A percentile compares a stretch with the other conserved stretches of the same genome.
Evolutionary conservation across 306 rosid species (phyloP).

Genomic region (Bauhinia variegata): DNA sequence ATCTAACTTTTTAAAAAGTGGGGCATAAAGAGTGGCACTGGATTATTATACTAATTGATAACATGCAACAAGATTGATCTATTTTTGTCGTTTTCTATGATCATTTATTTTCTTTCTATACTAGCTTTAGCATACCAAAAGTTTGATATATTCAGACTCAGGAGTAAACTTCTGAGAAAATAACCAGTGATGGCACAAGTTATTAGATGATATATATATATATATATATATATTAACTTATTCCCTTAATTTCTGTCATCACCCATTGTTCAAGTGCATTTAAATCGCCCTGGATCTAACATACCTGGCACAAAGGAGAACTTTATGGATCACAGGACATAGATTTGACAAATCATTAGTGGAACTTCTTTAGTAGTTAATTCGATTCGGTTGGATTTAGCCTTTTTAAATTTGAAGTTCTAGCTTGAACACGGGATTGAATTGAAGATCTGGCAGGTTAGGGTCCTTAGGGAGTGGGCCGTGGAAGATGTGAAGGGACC

Average conservation of each 20-base stretch:
- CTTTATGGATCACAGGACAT: neutral
- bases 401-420: neutral
- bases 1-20: neutral
- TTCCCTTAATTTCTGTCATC: too few relatives aligned
- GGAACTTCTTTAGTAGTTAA: neutral
- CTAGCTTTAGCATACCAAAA: too few relatives aligned
- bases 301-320: neutral
- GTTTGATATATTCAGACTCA: too few relatives aligned
- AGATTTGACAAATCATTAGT: neutral
- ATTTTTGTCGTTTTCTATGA: too few relatives aligned
- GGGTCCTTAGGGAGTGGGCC: neutral
- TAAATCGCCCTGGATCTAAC: neutral
- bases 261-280: too few relatives aligned
- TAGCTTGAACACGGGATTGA: conserved; percentile 4
- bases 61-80: neutral
- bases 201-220: too few relatives aligned
- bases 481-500: neutral
- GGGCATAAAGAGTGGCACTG: neutral
- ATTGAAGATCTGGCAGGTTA: neutral
- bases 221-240: too few relatives aligned
- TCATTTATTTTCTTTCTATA: too few relatives aligned
- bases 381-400: neutral
- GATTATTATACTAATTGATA: neutral
- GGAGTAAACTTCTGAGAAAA: too few relatives aligned
- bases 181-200: too few relatives aligned